Evolutionary conservation across 2,329 filamentous ascomycete genomes (phyloP).

Genomic region (Penicillium sp.): DNA sequence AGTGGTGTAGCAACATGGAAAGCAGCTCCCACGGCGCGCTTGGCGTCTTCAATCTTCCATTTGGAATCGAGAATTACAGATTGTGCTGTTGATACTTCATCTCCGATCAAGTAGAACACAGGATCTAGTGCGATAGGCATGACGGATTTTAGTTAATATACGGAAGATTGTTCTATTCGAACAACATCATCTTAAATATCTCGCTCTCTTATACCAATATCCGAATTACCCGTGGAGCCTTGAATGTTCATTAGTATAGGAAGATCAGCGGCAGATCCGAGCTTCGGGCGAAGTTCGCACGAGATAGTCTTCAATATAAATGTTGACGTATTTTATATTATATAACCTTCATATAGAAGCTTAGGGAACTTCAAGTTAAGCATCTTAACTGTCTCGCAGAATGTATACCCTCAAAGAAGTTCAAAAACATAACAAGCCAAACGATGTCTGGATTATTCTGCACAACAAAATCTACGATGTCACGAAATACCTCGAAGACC

Average conservation of each 20-base stretch:
- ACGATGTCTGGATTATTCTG: constrained; percentile 55
- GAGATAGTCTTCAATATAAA: not conserved
- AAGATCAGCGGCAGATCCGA: not conserved
- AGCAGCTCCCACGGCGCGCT: constrained; percentile 48
- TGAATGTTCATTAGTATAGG: not conserved
- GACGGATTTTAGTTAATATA: not conserved
- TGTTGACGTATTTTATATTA: not conserved
- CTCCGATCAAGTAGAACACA: constrained; percentile 19
- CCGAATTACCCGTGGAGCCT: not conserved
- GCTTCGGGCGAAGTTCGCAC: not conserved
- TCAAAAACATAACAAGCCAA: constrained; percentile 46
- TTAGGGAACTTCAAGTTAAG: not conserved
- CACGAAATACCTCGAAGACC: constrained; percentile 56
- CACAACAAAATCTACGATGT: constrained; percentile 60
- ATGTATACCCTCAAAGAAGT: constrained; percentile 33
- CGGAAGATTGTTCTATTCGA: not conserved
- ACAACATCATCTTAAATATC: not conserved
- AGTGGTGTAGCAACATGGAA: constrained; percentile 44
- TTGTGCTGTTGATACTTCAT: constrained; percentile 39
- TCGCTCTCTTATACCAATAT: not conserved
- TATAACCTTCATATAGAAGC: not conserved
- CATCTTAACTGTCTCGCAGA: not conserved
- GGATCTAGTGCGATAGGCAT: constrained; percentile 9
- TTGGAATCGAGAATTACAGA: constrained; percentile 49
- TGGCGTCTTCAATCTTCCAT: constrained; percentile 55